Evolutionary conservation across 345 rosid species (phyloP), one percentile per base, ranked within the genome.

Genomic region (Aethionema arabicum): DNA sequence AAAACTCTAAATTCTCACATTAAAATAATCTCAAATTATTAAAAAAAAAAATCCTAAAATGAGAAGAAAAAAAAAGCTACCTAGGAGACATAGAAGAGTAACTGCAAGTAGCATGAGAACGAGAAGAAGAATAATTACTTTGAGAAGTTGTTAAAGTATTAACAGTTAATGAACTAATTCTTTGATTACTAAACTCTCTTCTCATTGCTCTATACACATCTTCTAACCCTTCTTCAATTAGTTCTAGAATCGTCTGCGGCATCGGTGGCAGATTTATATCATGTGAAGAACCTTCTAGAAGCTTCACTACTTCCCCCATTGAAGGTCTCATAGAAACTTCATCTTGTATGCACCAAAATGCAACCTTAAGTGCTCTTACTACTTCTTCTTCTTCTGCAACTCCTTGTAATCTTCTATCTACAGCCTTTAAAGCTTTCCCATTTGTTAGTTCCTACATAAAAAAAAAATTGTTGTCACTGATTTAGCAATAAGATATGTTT

Each of bases 41-140:
- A 2, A 37, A 1, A 37, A 6, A 37, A 6, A 12, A 27, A 56
- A 66, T 8, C 0, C 0, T 2, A 2, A 41, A 41, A 6, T 3
- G 13, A 9, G 1, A n/a, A 21, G 0, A 14, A 5, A 29, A 49
- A 51, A 16, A 8, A 40, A n/a, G n/a, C 67, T 79, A 87, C 78
- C 98, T 82, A 40, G 96, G 96, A 10, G 96, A 91, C 98, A 91
- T 91, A 11, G 96, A 78, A 4, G 98, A 88, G 67, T 82, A 73
- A 72, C 95, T 88, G 48, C 90, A 91, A 2, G 98, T 82, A 42
- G 98, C 98, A n/a, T 52, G 83, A 58, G 98, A 81, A 8, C 46
- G 77, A 58, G 96, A 80, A 0, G 70, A 72, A 7, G 88, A 78
- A 33, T 72, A 66, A 33, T 66, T 77, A 41, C 68, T 73, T 7